Evolutionary conservation across 192 early-diverging fungal genomes (phyloP), one percentile per base, ranked within the genome.

Genomic region (Ramicandelaber brevisporus): DNA sequence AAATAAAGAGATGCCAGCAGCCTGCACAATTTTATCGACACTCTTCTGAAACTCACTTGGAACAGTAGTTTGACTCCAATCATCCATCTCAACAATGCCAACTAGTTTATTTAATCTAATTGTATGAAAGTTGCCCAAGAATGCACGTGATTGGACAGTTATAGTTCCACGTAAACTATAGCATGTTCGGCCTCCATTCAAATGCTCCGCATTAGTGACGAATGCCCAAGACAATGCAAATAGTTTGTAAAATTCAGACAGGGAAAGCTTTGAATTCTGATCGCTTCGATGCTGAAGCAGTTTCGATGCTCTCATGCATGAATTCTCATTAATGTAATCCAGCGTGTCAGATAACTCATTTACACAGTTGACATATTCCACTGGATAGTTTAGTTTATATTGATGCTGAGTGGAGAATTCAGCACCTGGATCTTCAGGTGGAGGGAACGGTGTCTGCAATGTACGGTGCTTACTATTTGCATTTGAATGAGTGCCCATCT

Each of bases 51-150:
- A 98, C 34, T 92, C 87, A 32, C 72, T 57, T 0, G 88, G 85
- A n/a, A 98, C 78, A 33, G 79, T 79, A 6, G 78, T 68, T 40
- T 81, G 81, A 14, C 63, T 55, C 93, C 93, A 98, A 52, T 89
- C 83, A 44, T 98, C 93, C 45, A 81, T 90, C 38, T 95, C 93
- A 30, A 98, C 70, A 7, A 92, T 54, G 11, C 78, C 48, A 7
- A 71, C 65, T 12, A 82, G 57, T 46, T 95, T 86, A 21, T 78
- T 85, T 20, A 65, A 58, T 34, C 77, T 79, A 42, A 90, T 85
- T 32, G 81, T 77, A 32, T 98, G 93, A 36, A 98, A 98, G 46
- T 90, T 74, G 26, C 53, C 63, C 11, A 98, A 31, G 43, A 89
- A 93, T 11, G 79, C 62, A 36, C 89, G 92, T 14, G 83, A 76